Conservation (phyloP, 177 flowering plant species). For the Vitis hybrid region DNA sequence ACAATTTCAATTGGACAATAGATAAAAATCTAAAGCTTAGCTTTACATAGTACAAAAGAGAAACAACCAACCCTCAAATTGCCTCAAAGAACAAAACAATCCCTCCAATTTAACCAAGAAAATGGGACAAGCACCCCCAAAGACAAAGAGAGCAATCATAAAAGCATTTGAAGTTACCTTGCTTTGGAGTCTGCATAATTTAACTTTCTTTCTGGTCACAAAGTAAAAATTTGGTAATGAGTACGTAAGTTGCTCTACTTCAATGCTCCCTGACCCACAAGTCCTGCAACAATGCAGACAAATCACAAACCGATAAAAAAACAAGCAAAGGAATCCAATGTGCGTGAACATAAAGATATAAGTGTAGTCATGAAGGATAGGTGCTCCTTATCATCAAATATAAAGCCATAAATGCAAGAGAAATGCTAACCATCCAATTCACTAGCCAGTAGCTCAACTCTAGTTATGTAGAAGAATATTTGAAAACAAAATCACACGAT, state of each 20-base stretch:
- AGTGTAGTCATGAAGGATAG: slow-evolving; percentile 14
- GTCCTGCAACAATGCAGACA: slow-evolving; percentile 31
- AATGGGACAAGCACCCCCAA: not conserved
- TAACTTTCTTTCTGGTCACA: slow-evolving; percentile 10
- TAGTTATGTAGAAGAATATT: not conserved
- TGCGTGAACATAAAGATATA: slow-evolving; percentile 21
- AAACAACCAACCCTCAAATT: not conserved
- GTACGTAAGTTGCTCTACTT: slow-evolving; percentile 14
- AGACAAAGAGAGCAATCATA: slow-evolving; percentile 2
- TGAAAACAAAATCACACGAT: not conserved
- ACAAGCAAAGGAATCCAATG: slow-evolving; percentile 32
- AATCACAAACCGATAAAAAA: slow-evolving; percentile 28
- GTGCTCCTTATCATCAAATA: slow-evolving; percentile 6
- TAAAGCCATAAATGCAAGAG: not conserved
- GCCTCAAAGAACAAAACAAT: not conserved
- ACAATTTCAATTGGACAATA: slow-evolving; percentile 1
- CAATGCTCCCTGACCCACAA: slow-evolving; percentile 53
- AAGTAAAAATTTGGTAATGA: slow-evolving; percentile 11
- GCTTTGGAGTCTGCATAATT: slow-evolving; percentile 75
- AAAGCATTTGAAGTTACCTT: slow-evolving; percentile 43
- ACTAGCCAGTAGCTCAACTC: not conserved
- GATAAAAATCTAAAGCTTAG: slow-evolving; percentile 1
- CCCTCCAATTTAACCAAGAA: no score
- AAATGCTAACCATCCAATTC: no score
- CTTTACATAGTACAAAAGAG: not conserved